phyloP scores from a whole-genome alignment of 2,329 filamentous ascomycete genomes.

The Exophiala bonariae region DNA sequence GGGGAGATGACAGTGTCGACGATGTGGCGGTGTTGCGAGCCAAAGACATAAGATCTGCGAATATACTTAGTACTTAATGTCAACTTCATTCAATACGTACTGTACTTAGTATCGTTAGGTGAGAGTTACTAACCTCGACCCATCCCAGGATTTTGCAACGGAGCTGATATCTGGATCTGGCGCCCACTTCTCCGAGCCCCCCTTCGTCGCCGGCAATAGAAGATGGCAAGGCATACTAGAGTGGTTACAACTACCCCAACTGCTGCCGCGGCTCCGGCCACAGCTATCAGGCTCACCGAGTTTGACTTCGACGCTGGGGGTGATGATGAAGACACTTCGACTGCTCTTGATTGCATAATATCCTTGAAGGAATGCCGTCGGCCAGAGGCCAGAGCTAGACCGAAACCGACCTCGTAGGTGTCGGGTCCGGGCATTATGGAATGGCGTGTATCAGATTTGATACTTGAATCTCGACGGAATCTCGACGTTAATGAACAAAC shows the following conservation, averaged over 20 bases:
- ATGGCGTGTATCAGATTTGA: too few species aligned
- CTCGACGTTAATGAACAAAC: too few species aligned
- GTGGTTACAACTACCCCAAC: constrained; percentile 7
- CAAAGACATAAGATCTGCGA: constrained; percentile 9
- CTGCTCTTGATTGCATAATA: neutral
- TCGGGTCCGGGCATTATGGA: too few species aligned
- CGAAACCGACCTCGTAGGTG: too few species aligned
- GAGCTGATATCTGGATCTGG: neutral
- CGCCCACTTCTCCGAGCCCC: constrained; percentile 1
- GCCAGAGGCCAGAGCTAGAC: too few species aligned
- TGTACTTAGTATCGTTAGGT: too few species aligned
- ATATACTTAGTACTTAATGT: too few species aligned
- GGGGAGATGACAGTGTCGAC: constrained; percentile 1
- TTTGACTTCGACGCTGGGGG: neutral
- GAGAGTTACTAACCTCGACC: too few species aligned
- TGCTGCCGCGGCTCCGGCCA: constrained; percentile 13
- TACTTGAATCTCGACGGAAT: too few species aligned
- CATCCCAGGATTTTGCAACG: neutral
- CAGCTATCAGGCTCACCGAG: constrained; percentile 6
- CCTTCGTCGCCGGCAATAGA: constrained; percentile 9
- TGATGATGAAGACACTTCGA: neutral
- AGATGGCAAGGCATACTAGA: constrained; percentile 6
- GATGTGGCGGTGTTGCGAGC: constrained; percentile 6
- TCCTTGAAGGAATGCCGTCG: too few species aligned
- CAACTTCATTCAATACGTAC: too few species aligned